Evolutionary conservation across 2,329 filamentous ascomycete genomes (phyloP).

Genomic region (Fusarium nisikadoi): DNA sequence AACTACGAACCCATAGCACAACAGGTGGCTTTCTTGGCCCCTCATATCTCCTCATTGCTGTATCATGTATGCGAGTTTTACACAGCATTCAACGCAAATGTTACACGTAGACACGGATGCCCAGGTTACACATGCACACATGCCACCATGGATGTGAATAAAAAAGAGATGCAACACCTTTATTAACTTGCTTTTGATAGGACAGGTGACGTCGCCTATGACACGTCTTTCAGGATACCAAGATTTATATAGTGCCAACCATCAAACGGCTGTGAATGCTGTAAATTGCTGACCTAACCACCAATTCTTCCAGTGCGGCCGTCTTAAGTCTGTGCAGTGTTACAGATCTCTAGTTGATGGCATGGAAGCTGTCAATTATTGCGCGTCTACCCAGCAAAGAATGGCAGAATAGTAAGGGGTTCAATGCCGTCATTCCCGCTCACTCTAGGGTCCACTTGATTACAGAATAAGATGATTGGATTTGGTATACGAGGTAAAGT

Average conservation of each 20-base stretch:
- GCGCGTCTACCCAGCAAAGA: background rate
- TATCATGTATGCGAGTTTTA: background rate
- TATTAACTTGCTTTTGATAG: background rate
- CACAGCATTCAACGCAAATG: slow-evolving; percentile 1
- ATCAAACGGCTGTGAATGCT: background rate
- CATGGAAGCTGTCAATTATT: slow-evolving; percentile 6
- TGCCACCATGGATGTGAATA: slow-evolving; percentile 6
- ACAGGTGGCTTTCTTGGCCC: background rate
- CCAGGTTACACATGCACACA: slow-evolving; percentile 4
- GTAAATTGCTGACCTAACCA: background rate
- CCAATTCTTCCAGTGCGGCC: background rate
- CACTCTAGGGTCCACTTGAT: slow-evolving; percentile 21
- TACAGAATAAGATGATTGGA: slow-evolving; percentile 9
- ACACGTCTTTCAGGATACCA: slow-evolving; percentile 6
- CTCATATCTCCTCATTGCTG: background rate
- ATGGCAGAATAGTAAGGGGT: slow-evolving; percentile 1
- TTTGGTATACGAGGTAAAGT: background rate
- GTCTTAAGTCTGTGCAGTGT: background rate
- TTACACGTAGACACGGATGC: slow-evolving; percentile 1
- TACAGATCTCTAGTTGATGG: background rate
- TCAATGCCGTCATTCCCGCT: slow-evolving; percentile 29
- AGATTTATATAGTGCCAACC: background rate
- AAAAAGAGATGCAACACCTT: slow-evolving; percentile 6
- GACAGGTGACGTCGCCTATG: slow-evolving; percentile 25
- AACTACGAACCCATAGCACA: background rate